Base-by-base conservation (phyloP, 441 rosid species). In the Hura crepitans region DNA sequence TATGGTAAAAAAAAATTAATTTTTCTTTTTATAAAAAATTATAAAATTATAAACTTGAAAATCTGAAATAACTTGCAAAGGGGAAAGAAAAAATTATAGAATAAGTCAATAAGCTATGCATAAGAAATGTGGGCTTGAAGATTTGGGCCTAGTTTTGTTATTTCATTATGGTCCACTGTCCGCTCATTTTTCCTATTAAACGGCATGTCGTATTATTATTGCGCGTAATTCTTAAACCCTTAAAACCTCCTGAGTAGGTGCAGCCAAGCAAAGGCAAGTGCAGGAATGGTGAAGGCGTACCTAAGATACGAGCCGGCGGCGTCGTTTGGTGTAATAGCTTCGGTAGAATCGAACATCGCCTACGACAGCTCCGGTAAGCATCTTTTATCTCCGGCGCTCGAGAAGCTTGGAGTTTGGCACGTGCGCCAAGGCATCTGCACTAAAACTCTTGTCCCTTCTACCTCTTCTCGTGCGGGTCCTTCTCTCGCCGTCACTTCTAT, bases 391-490 rank as follows among this genome's bases (percentile, higher is more conserved):
- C 85, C 97, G 47, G 90, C 89, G 15, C 91, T 94, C 59, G 99
- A 94, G 84, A 87, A 85, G 53, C 78, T 94, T 55, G 89, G 87
- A 3, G 85, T 92, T 61, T 94, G 99, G 99, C 96, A 94, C 62
- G 92, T 89, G 30, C 96, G 97, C 0, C 94, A 89, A 85, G 97
- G 97, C 69, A 73, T 88, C 70, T 89, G 97, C 87, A 71, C 77
- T 67, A 86, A 80, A 81, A 80, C 88, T 74, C 84, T 92, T 45
- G 37, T 65, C 31, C 84, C 95, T 69, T 80, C 91, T 42, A 12
- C 77, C 30, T 79, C 84, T 65, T 86, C 89, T 53, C 81, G 75
- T 27, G 14, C 25, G 53, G 96, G 87, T 22, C 87, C 86, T 14
- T 82, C 90, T 23, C 77, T 84, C 9, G 92, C 96, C 25, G 92